Evolutionary conservation across 176 grass and related monocot genomes (phyloP), one percentile per base, ranked within the genome.

Genomic region (Raddia distichophylla): DNA sequence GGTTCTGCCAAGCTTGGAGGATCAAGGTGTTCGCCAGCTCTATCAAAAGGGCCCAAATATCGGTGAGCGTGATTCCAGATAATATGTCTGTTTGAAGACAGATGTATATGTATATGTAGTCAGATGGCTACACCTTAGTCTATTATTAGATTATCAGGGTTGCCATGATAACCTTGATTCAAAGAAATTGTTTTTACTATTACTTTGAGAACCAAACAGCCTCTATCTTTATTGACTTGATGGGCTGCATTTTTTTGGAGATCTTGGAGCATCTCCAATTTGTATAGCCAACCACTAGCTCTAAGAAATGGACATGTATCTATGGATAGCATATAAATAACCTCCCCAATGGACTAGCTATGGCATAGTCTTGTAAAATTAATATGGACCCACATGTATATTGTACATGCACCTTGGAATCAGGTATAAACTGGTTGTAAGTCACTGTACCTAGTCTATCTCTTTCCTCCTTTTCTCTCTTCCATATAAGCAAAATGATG

Each of bases 1-100:
- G 75, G 89, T 99, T 69, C 80, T 99, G 50, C 93, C 96, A 75
- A 93, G 82, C 64, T 86, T 99, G 68, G 96, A 95, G 87, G 91
- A 91, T 85, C 91, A 91, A 79, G 89, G 89, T 64, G 87, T 95
- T 56, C 90, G 84, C 58, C 93, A 95, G 89, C 91, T 99, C 53
- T 99, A 98, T 53, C 88, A 87, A 2, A 86, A 91, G 68, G 82
- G 79, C 19, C 76, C 93, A 60, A 84, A 91, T 62, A 90, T 93
- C 11, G 90, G 96, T 98, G 37, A 40, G 42, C 82, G 5, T 16
- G 0, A 33, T 82, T 81, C 76, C 51, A 44, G 14, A 33, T 13
- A 20, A 46, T 42, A 63, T 76, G 60, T 66, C 7, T 54, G 42
- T 62, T 60, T 67, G 15, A 61, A 37, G 55, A 10, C 12, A 43